Base-by-base conservation (phyloP, 1,139 yeast species). In the Pichia sp. region DNA sequence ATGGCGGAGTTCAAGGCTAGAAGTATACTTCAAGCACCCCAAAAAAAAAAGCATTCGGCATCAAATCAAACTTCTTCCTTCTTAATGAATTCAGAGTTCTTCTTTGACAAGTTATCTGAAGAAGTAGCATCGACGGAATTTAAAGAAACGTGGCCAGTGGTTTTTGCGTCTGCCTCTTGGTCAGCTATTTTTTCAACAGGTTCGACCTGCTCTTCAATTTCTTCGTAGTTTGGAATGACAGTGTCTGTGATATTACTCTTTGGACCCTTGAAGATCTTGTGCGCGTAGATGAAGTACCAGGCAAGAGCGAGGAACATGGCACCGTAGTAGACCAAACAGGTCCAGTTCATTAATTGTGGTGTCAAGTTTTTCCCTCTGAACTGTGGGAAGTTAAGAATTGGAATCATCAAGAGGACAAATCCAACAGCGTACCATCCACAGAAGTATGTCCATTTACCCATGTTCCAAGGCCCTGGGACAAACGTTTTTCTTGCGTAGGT, bases 381-480 rank as follows among this genome's bases (percentile, higher is more conserved):
- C 53, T 76, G 73, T 51, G 90, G 90, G 79, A 84, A 80, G 64
- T 87, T 81, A 63, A 85, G 75, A 55, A 85, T 78, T 42, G 89
- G 89, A 55, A 83, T 76, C 84, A 85, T 84, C 40, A 84, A 71
- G 0, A 72, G 55, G 4, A 85, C 89, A 65, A 78, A 81, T 1
- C 78, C 72, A 51, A 61, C 65, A 1, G 76, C 75, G 14, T 72
- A 60, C 30, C 62, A 56, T 34, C 83, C 84, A 36, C 79, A 74
- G 14, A 80, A 78, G 17, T 72, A 66, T 1, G 88, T 80, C 59
- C 67, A 75, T 51, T 63, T 70, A 42, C 93, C 93, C 55, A 86
- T 73, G 64, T 80, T 74, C 85, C 88, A 85, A 1, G 92, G 92
- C 2, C 92, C 93, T 12, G 81, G 80, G 57, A 73, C 71, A 71